Base-by-base conservation (phyloP, 768 basidiomycete genomes). In the Botryobasidium botryosum region DNA sequence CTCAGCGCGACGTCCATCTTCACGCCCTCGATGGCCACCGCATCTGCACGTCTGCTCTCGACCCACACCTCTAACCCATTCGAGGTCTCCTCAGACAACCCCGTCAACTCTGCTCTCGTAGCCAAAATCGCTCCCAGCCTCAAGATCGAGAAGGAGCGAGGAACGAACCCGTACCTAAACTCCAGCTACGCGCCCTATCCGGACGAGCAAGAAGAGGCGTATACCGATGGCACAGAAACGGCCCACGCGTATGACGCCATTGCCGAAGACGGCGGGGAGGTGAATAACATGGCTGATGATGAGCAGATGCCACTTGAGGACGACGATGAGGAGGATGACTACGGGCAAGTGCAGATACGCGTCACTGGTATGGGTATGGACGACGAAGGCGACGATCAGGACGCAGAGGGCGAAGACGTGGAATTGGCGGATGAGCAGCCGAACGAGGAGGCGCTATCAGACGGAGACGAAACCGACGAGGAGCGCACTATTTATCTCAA, bases 41-140 rank as follows among this genome's bases (percentile, higher is more conserved):
- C n/a, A n/a, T n/a, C n/a, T n/a, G n/a, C n/a, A n/a, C n/a, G n/a
- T 33, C 18, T 33, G 12, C 62, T 81, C 49, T 79, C 79, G 5
- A 73, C 72, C 47, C 79, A 81, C 55, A 77, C 79, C 10, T 80
- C 79, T 36, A 81, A 81, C 52, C 79, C 79, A 3, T 68, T 81
- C 25, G 77, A 81, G 52, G 70, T 71, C 20, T 64, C 71, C 32
- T 75, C 77, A 8, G 76, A 74, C 27, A 41, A 50, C 35, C 32
- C 49, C 5, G 26, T 49, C 6, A 50, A 50, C 29, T 28, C 27
- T 13, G 27, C 31, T 13, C 42, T 29, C 35, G 25, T 51, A 12
- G 21, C 44, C 21, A 31, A 49, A 20, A 18, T 49, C 4, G 2
- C 24, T 15, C 43, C 41, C 10, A 24, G 39, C 7, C 38, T 51